Base-by-base conservation (phyloP, 208 protist genomes). In the Leishmania guyanensis region DNA sequence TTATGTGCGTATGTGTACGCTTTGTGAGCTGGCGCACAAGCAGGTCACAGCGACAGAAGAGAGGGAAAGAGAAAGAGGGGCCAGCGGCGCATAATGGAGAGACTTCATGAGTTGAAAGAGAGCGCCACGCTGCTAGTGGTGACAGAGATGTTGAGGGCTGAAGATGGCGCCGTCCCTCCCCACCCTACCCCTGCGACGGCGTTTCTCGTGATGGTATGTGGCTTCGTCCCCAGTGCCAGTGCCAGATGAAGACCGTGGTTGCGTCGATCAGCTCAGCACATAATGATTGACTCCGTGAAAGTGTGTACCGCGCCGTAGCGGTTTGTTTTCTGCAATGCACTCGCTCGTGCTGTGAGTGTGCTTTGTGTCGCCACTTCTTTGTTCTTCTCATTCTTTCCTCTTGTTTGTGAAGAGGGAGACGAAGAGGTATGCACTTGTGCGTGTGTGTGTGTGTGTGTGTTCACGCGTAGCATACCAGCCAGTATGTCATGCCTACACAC, bases 401-500 rank as follows among this genome's bases (percentile, higher is more conserved):
- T 17, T 51, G 12, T 9, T 14, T 46, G n/a, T 46, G 50, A 22
- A 22, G 33, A 12, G 48, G n/a, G 43, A 75, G 26, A 75, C 20
- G 70, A 53, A 75, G 22, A 29, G 8, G 72, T 62, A 12, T 64
- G 53, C 17, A 20, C n/a, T 22, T 64, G 36, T 51, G 53, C 12
- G 56, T 77, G 56, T 66, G 69, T 73, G 39, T 58, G 69, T 73
- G 39, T 58, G 69, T 50, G 43, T 17, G 56, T 77, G 22, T 48
- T 77, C 68, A 84, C 0, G n/a, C 8, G 46, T 39, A 39, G 22
- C 33, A 65, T 76, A 82, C 39, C 74, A 83, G 51, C 77, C 73
- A 84, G 53, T 58, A 75, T 33, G 50, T 78, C 20, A 80, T 54
- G 29, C 79, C 74, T 10, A 81, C 62, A 36, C 60, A 78, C 78